Base-by-base conservation (phyloP, 2,329 filamentous ascomycete species). In the Colletotrichum lindemuthianum region DNA sequence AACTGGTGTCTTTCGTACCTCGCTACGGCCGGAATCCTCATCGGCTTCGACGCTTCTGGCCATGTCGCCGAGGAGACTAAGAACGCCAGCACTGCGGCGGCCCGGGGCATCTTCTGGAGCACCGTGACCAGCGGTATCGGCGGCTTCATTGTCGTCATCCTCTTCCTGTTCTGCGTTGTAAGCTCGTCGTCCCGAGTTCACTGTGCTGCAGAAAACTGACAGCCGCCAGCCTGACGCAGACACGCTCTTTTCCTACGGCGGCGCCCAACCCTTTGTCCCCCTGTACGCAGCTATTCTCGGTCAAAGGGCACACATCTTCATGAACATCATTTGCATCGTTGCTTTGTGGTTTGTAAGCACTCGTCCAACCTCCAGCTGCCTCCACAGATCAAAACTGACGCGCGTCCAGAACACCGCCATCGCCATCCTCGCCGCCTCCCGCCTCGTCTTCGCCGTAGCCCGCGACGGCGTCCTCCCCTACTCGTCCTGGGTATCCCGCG, bases 1-100 rank as follows among this genome's bases (percentile, higher is more conserved):
- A 88, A 88, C 70, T 88, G 86, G 86, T 87, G 86, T 74, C 78
- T 88, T 4, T 86, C 84, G 4, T 88, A 86, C 71, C 81, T 86
- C 33, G 85, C 86, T 1, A 88, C 86, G 2, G 86, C 86, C 8
- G 86, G 86, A 44, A 82, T 88, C 44, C 70, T 88, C 59, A 87
- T 88, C 55, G 86, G 86, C 2, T 88, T 87, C 58, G 86, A 88
- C 72, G 86, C 86, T 0, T 85, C 83, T 1, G 86, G 86, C 2
- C 86, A 88, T 67, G 84, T 88, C 34, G 84, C 84, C 1, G 86
- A 88, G 68, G 86, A 88, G 70, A 88, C 86, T 2, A 85, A 86
- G 72, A 85, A 88, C 65, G 86, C 85, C 2, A 81, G 77, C 16
- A 52, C 84, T 1, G 79, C 82, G n/a, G 85, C 86, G 8, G 86